These are phyloP conservation scores for Inga laurina DNA, from an alignment of 306 rosid genomes.

Conservation along the genomic window DNA sequence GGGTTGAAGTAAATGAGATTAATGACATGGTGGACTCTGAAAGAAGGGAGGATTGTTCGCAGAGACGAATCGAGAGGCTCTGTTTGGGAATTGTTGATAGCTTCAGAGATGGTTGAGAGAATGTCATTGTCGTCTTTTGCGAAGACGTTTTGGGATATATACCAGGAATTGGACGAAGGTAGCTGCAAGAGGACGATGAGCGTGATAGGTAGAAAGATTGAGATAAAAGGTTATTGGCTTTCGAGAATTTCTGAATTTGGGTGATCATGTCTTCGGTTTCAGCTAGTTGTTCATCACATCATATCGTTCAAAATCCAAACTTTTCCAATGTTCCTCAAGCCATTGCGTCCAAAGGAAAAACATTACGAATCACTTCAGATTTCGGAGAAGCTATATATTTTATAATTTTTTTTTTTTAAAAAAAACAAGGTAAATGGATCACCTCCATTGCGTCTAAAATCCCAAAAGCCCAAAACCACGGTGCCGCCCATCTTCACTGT, in stretches of 20 bases:
- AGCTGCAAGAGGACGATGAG: neutral
- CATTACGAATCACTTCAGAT: no score
- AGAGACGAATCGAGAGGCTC: constrained; percentile 48
- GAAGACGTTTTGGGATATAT: constrained; percentile 25
- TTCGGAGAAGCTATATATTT: no score
- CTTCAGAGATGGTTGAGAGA: constrained; percentile 52
- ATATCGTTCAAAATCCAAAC: neutral
- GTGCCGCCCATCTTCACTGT: no score
- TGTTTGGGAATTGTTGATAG: constrained; percentile 44
- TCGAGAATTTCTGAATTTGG: constrained; percentile 7
- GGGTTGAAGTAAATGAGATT: constrained; percentile 72
- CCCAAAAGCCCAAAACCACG: no score
- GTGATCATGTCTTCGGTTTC: constrained; percentile 6
- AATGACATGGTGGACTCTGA: constrained; percentile 52
- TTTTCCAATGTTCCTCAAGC: neutral
- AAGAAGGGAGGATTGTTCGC: constrained; percentile 55
- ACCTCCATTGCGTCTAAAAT: no score
- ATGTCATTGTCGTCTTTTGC: constrained; percentile 25
- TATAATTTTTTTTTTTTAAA: no score
- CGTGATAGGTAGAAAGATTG: neutral
- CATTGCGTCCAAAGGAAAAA: no score
- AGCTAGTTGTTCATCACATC: neutral
- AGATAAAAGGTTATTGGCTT: neutral
- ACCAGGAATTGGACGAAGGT: constrained; percentile 21
- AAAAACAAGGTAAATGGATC: no score